Base-by-base conservation (phyloP, 2,329 filamentous ascomycete species). In the Cladophialophora immunda region DNA sequence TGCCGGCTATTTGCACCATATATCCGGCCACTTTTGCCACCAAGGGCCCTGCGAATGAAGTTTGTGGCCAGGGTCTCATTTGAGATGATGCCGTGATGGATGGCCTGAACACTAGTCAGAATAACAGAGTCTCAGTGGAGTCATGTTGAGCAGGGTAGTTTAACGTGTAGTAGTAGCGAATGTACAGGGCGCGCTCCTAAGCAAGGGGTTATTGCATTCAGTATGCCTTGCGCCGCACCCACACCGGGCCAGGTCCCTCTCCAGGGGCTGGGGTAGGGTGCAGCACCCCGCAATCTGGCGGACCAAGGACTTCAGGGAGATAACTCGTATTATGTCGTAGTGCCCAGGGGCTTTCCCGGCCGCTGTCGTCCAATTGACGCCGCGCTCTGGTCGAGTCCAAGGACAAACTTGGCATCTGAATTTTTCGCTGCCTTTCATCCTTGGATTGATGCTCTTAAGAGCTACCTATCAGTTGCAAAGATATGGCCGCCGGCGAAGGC, bases 401-500 rank as follows among this genome's bases (percentile, higher is more conserved):
- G 36, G 36, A 38, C 36, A 38, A 38, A 38, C 36, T 38, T 38
- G 36, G 17, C 2, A 17, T 38, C 36, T 38, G 36, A 38, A 38
- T 38, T 38, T 36, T 38, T 38, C 13, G 36, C 36, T 38, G 36
- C 4, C 36, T 38, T 13, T 17, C 36, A 17, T 5, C 4, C 36
- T 38, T 17, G 36, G 36, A 38, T 17, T 38, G 36, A 17, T 38
- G 36, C 36, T n/a, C 36, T 38, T 38, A 17, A 38, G 36, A 38
- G 36, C 13, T 38, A 17, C 36, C 15, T 15, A 38, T 38, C 36
- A 17, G 13, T 38, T 38, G 13, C 15, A 38, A 38, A 38, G 36
- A 38, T n/a, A 56, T 56, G 25, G 53, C 27, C 25, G 22, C 53
- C 30, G 53, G 30, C 53, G 30, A 32, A 56, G 53, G 53, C 29